Percentiles rank a stretch among this genome's conserved stretches.
These are phyloP conservation scores for Haberlea rhodopensis DNA, from an alignment of 257 asterid genomes.

Conservation along the genomic window DNA sequence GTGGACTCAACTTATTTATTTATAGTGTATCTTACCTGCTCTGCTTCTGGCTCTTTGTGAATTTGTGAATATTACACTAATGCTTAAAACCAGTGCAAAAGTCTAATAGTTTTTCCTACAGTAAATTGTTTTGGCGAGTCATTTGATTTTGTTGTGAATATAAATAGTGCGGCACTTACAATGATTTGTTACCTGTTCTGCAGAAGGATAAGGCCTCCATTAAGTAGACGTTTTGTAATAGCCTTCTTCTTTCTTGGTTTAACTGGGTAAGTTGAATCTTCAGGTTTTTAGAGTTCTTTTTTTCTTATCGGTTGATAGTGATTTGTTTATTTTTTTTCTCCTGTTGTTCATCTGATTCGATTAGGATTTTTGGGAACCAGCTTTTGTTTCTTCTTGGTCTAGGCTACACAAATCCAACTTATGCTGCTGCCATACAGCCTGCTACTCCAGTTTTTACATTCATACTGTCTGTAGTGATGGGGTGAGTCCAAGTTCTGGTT, in stretches of 20 bases:
- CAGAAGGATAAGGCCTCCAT: constrained; percentile 74
- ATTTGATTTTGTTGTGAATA: constrained; percentile 1
- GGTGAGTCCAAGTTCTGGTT: constrained; percentile 62
- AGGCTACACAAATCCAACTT: constrained; percentile 90
- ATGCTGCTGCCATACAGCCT: too few species aligned
- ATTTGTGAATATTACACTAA: background rate
- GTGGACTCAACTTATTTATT: background rate
- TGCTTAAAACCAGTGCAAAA: background rate
- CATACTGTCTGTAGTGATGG: constrained; percentile 77
- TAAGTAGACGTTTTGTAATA: constrained; percentile 52
- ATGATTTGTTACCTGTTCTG: constrained; percentile 28
- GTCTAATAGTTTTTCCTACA: background rate
- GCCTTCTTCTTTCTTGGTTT: constrained; percentile 94
- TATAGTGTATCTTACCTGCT: background rate
- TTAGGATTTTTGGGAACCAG: constrained; percentile 90
- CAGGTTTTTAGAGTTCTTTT: constrained; percentile 12
- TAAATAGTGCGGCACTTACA: background rate
- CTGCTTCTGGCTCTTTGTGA: background rate
- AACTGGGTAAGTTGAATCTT: constrained; percentile 66
- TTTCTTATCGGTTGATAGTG: constrained; percentile 17
- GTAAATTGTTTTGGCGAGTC: constrained; percentile 3
- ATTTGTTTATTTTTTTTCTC: constrained; percentile 18
- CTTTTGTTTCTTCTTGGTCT: constrained; percentile 94
- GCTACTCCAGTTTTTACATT: constrained; percentile 94
- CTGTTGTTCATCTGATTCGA: constrained; percentile 25